Conservation (phyloP, 2,329 filamentous ascomycete genomes). For the Ophiostoma perfectum region DNA sequence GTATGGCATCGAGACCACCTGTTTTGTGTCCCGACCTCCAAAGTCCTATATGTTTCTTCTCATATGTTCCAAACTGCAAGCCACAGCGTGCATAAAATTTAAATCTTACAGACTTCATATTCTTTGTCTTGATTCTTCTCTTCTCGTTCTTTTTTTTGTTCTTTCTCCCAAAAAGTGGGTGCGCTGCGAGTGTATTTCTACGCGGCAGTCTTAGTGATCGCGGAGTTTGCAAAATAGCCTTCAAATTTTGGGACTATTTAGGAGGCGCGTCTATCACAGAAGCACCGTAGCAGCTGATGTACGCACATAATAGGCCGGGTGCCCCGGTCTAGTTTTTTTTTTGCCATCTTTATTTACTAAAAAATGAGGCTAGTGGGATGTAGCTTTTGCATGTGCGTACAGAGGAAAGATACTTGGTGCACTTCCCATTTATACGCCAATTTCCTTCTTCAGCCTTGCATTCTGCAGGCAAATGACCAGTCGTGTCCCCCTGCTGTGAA, state of each 20-base stretch:
- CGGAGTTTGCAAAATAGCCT: slow-evolving; percentile 11
- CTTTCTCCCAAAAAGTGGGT: not conserved
- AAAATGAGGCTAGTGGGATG: not conserved
- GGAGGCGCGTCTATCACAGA: not conserved
- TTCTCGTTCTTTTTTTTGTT: not conserved
- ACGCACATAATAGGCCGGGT: slow-evolving; percentile 16
- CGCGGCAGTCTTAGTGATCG: not conserved
- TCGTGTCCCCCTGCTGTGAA: slow-evolving; percentile 15
- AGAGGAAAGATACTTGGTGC: not conserved
- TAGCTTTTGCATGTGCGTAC: not conserved
- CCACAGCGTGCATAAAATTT: too few relatives aligned
- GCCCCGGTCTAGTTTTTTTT: slow-evolving; percentile 16
- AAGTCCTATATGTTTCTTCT: too few relatives aligned
- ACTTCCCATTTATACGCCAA: not conserved
- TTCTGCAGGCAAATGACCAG: slow-evolving; percentile 22
- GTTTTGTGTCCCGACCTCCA: too few relatives aligned
- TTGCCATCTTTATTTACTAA: slow-evolving; percentile 10
- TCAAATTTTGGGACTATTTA: not conserved
- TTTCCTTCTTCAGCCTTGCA: slow-evolving; percentile 27
- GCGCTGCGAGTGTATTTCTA: not conserved
- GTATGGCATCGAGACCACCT: too few relatives aligned
- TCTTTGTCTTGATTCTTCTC: not conserved
- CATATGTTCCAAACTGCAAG: too few relatives aligned
- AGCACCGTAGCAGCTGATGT: not conserved
- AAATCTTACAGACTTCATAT: not conserved